phyloP scores from a whole-genome alignment of 768 basidiomycete genomes.

The Termitomyces sp. region DNA sequence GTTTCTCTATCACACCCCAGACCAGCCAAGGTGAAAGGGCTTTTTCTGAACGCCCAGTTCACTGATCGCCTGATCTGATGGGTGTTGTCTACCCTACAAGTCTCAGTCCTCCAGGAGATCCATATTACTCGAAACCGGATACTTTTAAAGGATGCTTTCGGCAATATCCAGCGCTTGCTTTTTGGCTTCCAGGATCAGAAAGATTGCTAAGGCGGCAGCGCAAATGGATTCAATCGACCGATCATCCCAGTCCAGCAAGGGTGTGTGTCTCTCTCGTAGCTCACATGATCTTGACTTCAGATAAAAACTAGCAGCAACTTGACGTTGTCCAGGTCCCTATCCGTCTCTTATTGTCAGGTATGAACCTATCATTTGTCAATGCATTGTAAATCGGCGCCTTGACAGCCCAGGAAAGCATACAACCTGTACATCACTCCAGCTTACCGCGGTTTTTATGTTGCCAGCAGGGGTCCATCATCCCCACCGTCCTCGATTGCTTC shows the following conservation, averaged over 20 bases:
- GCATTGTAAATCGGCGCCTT: conserved; percentile 11
- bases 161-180: conserved; percentile 4
- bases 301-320: conserved; percentile 13
- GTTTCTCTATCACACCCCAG: conserved; percentile 7
- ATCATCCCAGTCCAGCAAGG: conserved; percentile 17
- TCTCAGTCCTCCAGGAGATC: conserved; percentile 1
- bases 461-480: conserved; percentile 40
- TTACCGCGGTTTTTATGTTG: not conserved
- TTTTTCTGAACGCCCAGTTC: conserved; percentile 2
- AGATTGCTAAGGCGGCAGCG: conserved; percentile 6
- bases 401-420: not conserved
- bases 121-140: conserved; percentile 3
- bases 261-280: conserved; percentile 13
- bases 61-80: conserved; percentile 10
- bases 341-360: conserved; percentile 23
- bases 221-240: conserved; percentile 11
- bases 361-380: conserved; percentile 18
- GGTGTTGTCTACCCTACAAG: not conserved
- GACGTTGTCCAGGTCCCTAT: conserved; percentile 12
- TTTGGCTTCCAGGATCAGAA: conserved; percentile 6
- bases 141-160: conserved; percentile 4
- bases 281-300: conserved; percentile 11
- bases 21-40: conserved; percentile 3
- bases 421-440: not conserved
- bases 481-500: conserved; percentile 40